Evolutionary conservation across 306 rosid species (phyloP).

Genomic region (Dryas octopetala): DNA sequence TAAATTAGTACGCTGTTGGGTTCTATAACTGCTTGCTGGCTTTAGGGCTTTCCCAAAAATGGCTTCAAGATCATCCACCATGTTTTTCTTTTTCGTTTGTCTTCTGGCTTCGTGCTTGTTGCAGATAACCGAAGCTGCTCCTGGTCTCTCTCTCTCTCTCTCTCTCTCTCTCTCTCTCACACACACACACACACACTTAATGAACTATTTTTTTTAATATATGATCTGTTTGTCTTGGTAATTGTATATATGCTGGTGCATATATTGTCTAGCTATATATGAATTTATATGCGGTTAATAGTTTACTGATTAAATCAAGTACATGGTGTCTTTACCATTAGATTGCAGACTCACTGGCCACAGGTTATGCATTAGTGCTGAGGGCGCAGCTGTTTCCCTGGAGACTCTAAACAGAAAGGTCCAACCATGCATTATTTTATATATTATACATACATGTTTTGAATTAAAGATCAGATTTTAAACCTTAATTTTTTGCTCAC

Average conservation of each 20-base stretch:
- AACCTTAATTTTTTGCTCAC: not conserved
- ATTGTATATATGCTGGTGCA: too few relatives aligned
- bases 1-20: too few relatives aligned
- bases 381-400: constrained; percentile 19
- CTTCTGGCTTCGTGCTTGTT: constrained; percentile 44
- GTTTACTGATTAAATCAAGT: not conserved
- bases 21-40: not conserved
- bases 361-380: constrained; percentile 31
- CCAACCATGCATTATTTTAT: too few relatives aligned
- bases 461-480: too few relatives aligned
- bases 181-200: too few relatives aligned
- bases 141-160: constrained; percentile 32
- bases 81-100: constrained; percentile 15
- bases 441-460: too few relatives aligned
- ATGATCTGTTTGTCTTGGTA: too few relatives aligned
- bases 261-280: too few relatives aligned
- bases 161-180: too few relatives aligned
- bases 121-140: constrained; percentile 16
- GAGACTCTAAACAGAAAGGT: constrained; percentile 54
- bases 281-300: not conserved
- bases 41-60: constrained; percentile 19
- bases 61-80: constrained; percentile 38
- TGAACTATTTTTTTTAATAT: too few relatives aligned
- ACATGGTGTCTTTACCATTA: constrained; percentile 15
- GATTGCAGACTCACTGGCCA: constrained; percentile 34